Percentiles rank a stretch among this genome's conserved stretches.
phyloP scores from a whole-genome alignment of 257 asterid genomes.

The Nicotiana knightiana region DNA sequence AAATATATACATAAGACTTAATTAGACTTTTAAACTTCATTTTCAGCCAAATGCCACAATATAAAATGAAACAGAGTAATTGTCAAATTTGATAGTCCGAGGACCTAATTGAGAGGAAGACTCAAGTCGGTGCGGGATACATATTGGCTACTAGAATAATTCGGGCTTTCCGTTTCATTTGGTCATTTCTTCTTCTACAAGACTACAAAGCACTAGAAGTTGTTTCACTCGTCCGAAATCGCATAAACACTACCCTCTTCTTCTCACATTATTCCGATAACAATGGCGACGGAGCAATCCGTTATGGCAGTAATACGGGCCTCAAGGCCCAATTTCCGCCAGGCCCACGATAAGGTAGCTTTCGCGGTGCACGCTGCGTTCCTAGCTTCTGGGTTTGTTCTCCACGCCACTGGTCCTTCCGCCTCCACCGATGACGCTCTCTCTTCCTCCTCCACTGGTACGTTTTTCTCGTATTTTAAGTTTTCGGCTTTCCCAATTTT shows the following conservation, averaged over 20 bases:
- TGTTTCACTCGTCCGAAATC: no score
- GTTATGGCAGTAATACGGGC: slow-evolving; percentile 67
- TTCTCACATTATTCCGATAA: neutral
- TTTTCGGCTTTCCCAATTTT: neutral
- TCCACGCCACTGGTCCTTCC: slow-evolving; percentile 56
- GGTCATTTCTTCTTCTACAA: no score
- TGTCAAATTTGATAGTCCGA: no score
- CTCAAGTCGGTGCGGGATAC: no score
- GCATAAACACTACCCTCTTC: neutral
- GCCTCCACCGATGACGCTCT: slow-evolving; percentile 49
- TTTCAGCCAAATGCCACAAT: no score
- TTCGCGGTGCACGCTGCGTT: slow-evolving; percentile 65
- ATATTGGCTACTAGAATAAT: no score
- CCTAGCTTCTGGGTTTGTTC: slow-evolving; percentile 54
- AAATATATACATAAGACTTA: no score
- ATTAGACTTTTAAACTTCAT: no score
- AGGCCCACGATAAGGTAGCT: slow-evolving; percentile 48
- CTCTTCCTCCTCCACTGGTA: slow-evolving; percentile 48
- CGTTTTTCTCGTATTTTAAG: neutral
- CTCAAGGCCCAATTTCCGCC: slow-evolving; percentile 58
- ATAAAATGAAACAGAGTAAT: no score
- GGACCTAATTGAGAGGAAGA: no score
- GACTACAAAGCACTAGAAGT: no score
- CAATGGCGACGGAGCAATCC: slow-evolving; percentile 53
- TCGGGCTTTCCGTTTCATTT: no score